Conservation (phyloP, 2,329 filamentous ascomycete species). For the Lojkania enalia region DNA sequence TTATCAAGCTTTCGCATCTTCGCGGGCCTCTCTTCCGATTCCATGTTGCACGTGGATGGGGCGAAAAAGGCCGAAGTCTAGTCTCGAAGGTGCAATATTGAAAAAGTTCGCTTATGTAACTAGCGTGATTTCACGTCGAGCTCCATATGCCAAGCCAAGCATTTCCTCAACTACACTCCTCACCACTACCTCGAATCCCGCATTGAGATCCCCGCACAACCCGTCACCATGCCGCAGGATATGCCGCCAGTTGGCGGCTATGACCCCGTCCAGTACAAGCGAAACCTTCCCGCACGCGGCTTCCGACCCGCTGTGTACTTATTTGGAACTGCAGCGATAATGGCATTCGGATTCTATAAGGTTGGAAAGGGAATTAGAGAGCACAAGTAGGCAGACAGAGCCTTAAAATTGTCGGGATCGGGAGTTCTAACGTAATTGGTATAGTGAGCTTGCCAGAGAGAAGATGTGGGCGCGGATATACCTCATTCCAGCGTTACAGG, state of each 20-base stretch:
- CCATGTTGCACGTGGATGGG: conserved; percentile 48
- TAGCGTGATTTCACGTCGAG: conserved; percentile 18
- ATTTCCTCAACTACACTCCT: conserved; percentile 24
- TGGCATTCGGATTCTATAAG: conserved; percentile 91
- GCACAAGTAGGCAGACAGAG: conserved; percentile 70
- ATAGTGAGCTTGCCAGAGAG: conserved; percentile 88
- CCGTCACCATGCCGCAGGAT: conserved; percentile 85
- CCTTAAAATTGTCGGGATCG: background rate
- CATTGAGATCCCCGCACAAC: conserved; percentile 32
- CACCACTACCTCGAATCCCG: conserved; percentile 12
- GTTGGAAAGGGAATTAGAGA: conserved; percentile 82
- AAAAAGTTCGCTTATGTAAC: conserved; percentile 32
- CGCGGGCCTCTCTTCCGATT: conserved; percentile 57
- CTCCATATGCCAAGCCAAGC: conserved; percentile 26
- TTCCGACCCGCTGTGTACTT: conserved; percentile 84
- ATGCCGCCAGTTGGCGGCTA: conserved; percentile 96
- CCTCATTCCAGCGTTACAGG: conserved; percentile 89
- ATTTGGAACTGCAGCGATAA: conserved; percentile 73
- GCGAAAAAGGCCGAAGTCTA: background rate
- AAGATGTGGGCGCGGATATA: conserved; percentile 99
- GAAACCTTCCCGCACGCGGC: conserved; percentile 88
- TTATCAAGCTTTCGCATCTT: conserved; percentile 59
- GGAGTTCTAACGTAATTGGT: too few relatives aligned
- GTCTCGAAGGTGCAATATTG: too few relatives aligned
- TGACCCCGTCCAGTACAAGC: conserved; percentile 95